A percentile compares a stretch with the other conserved stretches of the same genome.
Conservation (phyloP, 805 yeast genomes). For the Ogataea allantospora region DNA sequence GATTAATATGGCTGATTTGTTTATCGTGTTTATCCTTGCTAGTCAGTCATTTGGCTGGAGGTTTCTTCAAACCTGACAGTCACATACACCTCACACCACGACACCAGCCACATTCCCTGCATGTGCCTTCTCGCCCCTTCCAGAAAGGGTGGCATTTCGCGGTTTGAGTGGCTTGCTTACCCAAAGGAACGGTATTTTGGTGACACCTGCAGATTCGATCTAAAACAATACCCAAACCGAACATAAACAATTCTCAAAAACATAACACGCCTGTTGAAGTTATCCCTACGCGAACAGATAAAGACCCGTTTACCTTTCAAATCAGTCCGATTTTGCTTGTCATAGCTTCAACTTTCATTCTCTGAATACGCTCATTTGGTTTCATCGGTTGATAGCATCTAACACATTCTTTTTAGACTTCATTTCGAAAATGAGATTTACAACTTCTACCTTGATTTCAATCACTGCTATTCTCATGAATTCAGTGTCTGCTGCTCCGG, state of each 20-base stretch:
- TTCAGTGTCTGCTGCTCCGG: conserved; percentile 30
- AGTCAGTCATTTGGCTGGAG: too few relatives aligned
- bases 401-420: conserved; percentile 10
- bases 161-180: conserved; percentile 2
- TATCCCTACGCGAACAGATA: conserved; percentile 1
- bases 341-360: neutral
- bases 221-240: conserved; percentile 11
- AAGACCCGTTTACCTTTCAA: neutral
- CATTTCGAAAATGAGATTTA: conserved; percentile 24
- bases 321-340: neutral
- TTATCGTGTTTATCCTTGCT: too few relatives aligned
- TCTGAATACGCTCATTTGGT: neutral
- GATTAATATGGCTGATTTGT: too few relatives aligned
- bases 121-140: conserved; percentile 1
- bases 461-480: conserved; percentile 26
- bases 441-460: conserved; percentile 25
- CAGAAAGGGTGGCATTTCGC: conserved; percentile 2
- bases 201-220: conserved; percentile 2
- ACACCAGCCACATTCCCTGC: conserved; percentile 9
- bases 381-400: conserved; percentile 3
- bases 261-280: conserved; percentile 4
- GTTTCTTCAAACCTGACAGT: too few relatives aligned
- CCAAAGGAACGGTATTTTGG: conserved; percentile 7
- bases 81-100: conserved; percentile 15
- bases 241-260: conserved; percentile 1